Conservation (phyloP, 225 moss, liverwort and hornwort genomes). For the Ulota crispa region DNA sequence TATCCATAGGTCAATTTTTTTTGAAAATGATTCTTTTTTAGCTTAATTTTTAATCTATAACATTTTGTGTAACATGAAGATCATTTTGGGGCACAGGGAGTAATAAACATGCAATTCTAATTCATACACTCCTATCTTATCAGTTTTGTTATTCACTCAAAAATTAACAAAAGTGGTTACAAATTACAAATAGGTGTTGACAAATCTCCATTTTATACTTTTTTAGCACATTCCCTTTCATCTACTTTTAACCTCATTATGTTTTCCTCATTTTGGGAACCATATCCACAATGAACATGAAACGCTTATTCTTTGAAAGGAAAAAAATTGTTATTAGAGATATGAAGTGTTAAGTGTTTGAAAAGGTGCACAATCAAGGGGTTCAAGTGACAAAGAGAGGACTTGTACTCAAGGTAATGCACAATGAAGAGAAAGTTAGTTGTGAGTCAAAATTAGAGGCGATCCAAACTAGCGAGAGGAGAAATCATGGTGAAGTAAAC, state of each 20-base stretch:
- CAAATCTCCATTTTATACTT: too few species aligned
- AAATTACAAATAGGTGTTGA: too few species aligned
- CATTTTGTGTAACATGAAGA: too few species aligned
- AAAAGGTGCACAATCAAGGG: neutral
- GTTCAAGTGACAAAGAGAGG: slow-evolving; percentile 13
- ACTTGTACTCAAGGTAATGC: neutral
- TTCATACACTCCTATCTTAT: too few species aligned
- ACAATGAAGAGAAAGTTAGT: neutral
- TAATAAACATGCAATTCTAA: too few species aligned
- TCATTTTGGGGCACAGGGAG: too few species aligned
- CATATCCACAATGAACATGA: neutral
- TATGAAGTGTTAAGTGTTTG: slow-evolving; percentile 22
- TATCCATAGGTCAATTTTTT: too few species aligned
- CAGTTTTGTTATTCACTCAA: too few species aligned
- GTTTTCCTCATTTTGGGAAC: neutral
- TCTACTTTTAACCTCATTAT: neutral
- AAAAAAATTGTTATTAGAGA: neutral
- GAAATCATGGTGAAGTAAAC: neutral
- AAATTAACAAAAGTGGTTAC: too few species aligned
- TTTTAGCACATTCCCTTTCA: too few species aligned
- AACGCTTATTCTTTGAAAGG: neutral
- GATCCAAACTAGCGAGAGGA: neutral
- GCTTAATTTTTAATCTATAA: too few species aligned
- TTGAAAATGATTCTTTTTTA: too few species aligned
- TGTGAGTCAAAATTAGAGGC: neutral